Evolutionary conservation across 176 grass and related monocot species (phyloP).

Genomic region (Luzula sylvatica): DNA sequence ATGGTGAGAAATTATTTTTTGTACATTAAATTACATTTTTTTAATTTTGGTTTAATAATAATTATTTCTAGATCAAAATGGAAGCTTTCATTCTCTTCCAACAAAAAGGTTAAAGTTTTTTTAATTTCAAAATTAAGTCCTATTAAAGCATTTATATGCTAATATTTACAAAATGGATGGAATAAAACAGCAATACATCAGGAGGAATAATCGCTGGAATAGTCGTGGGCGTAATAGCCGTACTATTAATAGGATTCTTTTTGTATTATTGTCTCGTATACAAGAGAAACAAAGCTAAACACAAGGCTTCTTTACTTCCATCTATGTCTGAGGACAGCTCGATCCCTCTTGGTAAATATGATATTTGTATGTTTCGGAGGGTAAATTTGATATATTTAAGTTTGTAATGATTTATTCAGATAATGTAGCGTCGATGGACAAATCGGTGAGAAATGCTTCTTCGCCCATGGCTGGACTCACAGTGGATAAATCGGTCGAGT

Average conservation of each 20-base stretch:
- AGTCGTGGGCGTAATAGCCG: slow-evolving; percentile 31
- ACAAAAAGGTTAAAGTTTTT: slow-evolving; percentile 44
- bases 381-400: too few relatives aligned
- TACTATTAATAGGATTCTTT: slow-evolving; percentile 25
- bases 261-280: slow-evolving; percentile 24
- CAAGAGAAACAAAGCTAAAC: slow-evolving; percentile 59
- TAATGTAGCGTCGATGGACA: slow-evolving; percentile 5
- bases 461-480: slow-evolving; percentile 47
- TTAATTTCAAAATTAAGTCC: not conserved
- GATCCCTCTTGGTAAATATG: slow-evolving; percentile 36
- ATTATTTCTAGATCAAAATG: slow-evolving; percentile 43
- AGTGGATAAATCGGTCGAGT: slow-evolving; percentile 91
- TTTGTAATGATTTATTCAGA: slow-evolving; percentile 9
- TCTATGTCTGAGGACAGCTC: slow-evolving; percentile 42
- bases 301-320: slow-evolving; percentile 25
- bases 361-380: too few relatives aligned
- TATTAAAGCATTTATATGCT: slow-evolving; percentile 9
- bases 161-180: not conserved
- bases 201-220: slow-evolving; percentile 56
- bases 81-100: slow-evolving; percentile 45
- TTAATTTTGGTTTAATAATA: slow-evolving; percentile 18
- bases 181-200: slow-evolving; percentile 25
- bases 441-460: slow-evolving; percentile 15
- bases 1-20: slow-evolving; percentile 34
- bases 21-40: not conserved